Conservation (phyloP, 495 filamentous ascomycete species). For the Talaromyces ruber region DNA sequence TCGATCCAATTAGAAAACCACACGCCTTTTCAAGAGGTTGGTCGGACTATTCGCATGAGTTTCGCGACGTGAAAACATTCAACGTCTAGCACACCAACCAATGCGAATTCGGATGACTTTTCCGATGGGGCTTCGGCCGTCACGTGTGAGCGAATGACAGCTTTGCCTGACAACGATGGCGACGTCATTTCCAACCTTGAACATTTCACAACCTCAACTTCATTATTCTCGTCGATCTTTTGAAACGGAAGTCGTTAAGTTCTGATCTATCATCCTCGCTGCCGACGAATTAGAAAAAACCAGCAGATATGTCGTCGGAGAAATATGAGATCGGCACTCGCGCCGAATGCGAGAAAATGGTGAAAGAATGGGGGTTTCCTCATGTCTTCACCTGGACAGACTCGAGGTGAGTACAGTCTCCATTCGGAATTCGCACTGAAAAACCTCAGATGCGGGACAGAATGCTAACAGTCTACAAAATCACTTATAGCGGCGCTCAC, state of each 20-base stretch:
- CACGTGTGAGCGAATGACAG: neutral
- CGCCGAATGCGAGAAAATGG: conserved; percentile 51
- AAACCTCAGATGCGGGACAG: neutral
- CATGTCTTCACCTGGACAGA: conserved; percentile 80
- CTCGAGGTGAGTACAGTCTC: conserved; percentile 57
- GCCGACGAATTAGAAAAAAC: neutral
- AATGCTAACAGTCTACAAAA: neutral
- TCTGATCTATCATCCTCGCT: neutral
- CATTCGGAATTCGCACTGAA: neutral
- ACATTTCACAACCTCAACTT: neutral
- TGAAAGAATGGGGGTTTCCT: conserved; percentile 66
- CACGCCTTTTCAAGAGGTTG: no score
- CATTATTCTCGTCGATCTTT: neutral
- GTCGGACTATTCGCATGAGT: no score
- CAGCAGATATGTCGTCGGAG: conserved; percentile 10
- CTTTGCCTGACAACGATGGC: neutral
- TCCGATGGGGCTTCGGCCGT: neutral
- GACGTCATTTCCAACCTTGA: neutral
- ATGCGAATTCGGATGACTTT: neutral
- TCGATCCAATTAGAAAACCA: no score
- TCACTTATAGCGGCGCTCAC: conserved; percentile 49
- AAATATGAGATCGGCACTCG: conserved; percentile 32
- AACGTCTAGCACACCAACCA: neutral
- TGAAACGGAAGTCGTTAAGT: neutral
- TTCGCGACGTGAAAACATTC: no score